Evolutionary conservation across 2,329 filamentous ascomycete genomes (phyloP), one percentile per base, ranked within the genome.

Genomic region (Ascochyta pisi): DNA sequence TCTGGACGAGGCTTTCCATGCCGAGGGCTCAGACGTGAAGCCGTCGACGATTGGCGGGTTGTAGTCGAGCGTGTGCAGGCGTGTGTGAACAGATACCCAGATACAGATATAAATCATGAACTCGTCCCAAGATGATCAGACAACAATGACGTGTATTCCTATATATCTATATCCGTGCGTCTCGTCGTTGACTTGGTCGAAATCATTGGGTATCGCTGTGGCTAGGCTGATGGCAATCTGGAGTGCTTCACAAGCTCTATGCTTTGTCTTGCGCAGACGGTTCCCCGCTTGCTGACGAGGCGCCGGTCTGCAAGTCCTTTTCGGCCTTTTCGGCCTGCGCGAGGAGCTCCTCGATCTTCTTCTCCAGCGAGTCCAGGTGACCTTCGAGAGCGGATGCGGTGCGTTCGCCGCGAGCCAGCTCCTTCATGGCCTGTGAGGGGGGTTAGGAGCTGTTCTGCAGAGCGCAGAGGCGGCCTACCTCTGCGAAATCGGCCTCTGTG

Each of bases 321-420:
- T 73, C 67, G 3, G 78, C 74, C 50, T 76, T 74, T 56, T 81
- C 79, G 19, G 82, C 79, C 50, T 79, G 77, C 15, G 78, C 81
- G 16, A 84, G 72, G 5, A 84, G 67, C 40, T 79, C 78, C 60
- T 84, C 81, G 43, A 86, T 84, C 69, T 82, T 83, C 50, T 76
- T 77, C 66, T 86, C 84, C 49, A 86, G 76, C 23, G 75, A 75
- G 54, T 78, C 78, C 29, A 86, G 77, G 62, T 84, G 81, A 57
- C 78, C 78, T 66, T 86, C 84, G 27, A 86, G 70, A 19, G 79
- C 82, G 26, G 81, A 74, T 6, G 84, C 84, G 29, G 83, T 82
- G 56, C 76, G 77, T 71, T 86, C 84, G 65, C 84, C 84, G 55
- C 81, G 83, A 31, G 78, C 77, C 31, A 83, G 75, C 56, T 82